phyloP scores from a whole-genome alignment of 768 basidiomycete genomes.

The Trametes sanguinea region DNA sequence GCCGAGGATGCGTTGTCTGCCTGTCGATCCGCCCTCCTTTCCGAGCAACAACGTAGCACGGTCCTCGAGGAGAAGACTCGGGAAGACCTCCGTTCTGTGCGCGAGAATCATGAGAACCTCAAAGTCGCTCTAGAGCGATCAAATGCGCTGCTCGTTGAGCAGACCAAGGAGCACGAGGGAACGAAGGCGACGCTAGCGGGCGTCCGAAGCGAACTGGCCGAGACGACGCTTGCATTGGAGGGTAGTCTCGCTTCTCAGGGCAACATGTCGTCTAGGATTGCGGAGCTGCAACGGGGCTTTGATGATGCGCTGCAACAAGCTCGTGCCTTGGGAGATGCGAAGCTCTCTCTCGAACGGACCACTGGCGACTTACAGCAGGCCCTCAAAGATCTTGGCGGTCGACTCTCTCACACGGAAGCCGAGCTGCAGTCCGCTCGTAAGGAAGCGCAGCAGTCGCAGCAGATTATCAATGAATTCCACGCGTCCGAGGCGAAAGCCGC shows the following conservation, averaged over 20 bases:
- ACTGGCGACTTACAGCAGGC: conserved; percentile 11
- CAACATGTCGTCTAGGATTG: conserved; percentile 4
- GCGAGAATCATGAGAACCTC: not conserved
- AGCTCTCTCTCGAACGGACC: conserved; percentile 5
- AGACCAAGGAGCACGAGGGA: not conserved
- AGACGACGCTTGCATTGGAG: conserved; percentile 1
- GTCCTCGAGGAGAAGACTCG: not conserved
- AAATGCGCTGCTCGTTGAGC: conserved; percentile 11
- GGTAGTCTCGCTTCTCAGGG: not conserved
- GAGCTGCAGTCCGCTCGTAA: not conserved
- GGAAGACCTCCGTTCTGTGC: not conserved
- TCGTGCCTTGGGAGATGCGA: conserved; percentile 11
- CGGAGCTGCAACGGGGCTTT: conserved; percentile 13
- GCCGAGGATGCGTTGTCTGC: not conserved
- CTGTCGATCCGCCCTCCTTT: not conserved
- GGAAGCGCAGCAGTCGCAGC: conserved; percentile 1
- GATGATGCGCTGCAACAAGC: conserved; percentile 3
- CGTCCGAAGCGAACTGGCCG: conserved; percentile 4
- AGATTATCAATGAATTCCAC: conserved; percentile 4
- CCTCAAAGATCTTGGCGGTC: conserved; percentile 6
- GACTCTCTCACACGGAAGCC: conserved; percentile 14
- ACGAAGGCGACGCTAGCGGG: conserved; percentile 1
- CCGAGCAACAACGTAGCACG: not conserved
- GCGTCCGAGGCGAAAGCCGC: not conserved
- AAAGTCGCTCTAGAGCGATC: conserved; percentile 23